Evolutionary conservation across 352 stramenopile species (phyloP), one percentile per base, ranked within the genome.

Genomic region (Phytophthora pistaciae): DNA sequence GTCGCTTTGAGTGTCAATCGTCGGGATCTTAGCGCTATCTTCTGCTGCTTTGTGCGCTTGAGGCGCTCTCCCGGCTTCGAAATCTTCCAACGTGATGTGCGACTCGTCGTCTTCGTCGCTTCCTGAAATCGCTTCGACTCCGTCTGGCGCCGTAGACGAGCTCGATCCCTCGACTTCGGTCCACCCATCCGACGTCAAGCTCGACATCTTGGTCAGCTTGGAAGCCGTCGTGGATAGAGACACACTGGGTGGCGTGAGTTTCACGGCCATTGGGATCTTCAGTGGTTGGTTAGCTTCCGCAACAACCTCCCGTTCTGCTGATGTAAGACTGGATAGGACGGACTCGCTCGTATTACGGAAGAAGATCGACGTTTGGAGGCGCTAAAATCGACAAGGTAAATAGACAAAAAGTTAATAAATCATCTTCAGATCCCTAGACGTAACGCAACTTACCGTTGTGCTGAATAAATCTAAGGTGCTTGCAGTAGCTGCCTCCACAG

Each of bases 281-380:
- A 75, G 42, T 9, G 72, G 33, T 60, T 76, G 58, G 68, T 65
- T 58, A 50, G 69, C 75, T 78, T 78, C 66, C 21, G 76, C 69
- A n/a, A 93, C 73, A 53, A 90, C 83, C 75, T 94, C 85, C 2
- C 72, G 70, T 58, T 92, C 85, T 2, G 68, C 76, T 40, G 72
- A 54, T 11, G 77, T 88, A 6, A 95, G 68, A 16, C 83, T 79
- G 8, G 66, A 77, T 9, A 87, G 69, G 10, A 93, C 59, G 3
- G 77, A 78, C 66, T 91, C 68, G 60, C 90, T 88, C 8, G 82
- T 77, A 57, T 92, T 81, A 44, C 75, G 84, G 65, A 94, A 95
- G 72, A 95, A 94, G 23, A 87, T 88, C 31, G 86, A 79, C 10
- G 88, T 78, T 72, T 94, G 88, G 29, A 95, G 68, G 3, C 85